Base-by-base conservation (phyloP, 75 land plant genomes). In the Larix kaempferi region DNA sequence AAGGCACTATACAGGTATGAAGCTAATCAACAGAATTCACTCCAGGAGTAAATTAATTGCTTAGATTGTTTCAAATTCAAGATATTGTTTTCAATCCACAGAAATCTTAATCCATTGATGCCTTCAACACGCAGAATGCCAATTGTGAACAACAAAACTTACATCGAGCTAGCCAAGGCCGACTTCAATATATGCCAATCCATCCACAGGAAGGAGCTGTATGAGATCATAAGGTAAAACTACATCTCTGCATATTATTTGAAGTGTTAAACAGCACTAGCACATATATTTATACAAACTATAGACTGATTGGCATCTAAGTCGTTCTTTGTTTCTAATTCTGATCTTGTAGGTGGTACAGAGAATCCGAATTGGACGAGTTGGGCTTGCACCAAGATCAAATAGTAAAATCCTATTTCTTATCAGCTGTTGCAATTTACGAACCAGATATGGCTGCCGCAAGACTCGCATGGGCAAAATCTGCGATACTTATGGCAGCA, bases 1-100 rank as follows among this genome's bases (percentile, higher is more conserved):
- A 95, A 95, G 76, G 86, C 89, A 0, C 87, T 95, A 6, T 78
- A 66, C 84, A n/a, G n/a, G n/a, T n/a, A n/a, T n/a, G n/a, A n/a
- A n/a, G n/a, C n/a, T n/a, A n/a, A n/a, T n/a, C n/a, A n/a, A n/a
- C n/a, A n/a, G n/a, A n/a, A n/a, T n/a, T n/a, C n/a, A n/a, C n/a
- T n/a, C n/a, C n/a, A n/a, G n/a, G n/a, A n/a, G n/a, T 44, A 44
- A 7, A n/a, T n/a, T n/a, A n/a, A n/a, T n/a, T n/a, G n/a, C n/a
- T n/a, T n/a, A n/a, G n/a, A n/a, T n/a, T n/a, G n/a, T n/a, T n/a
- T n/a, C n/a, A n/a, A n/a, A n/a, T n/a, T n/a, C n/a, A 44, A 7
- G 52, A 7, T 44, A 44, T 44, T 44, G 52, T 1, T 44, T 0
- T 44, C 52, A 44, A 44, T 44, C 52, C 8, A n/a, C n/a, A n/a